These are phyloP conservation scores for Leucosporidium creatinivorum DNA, from an alignment of 768 basidiomycete species.

Conservation along the genomic window DNA sequence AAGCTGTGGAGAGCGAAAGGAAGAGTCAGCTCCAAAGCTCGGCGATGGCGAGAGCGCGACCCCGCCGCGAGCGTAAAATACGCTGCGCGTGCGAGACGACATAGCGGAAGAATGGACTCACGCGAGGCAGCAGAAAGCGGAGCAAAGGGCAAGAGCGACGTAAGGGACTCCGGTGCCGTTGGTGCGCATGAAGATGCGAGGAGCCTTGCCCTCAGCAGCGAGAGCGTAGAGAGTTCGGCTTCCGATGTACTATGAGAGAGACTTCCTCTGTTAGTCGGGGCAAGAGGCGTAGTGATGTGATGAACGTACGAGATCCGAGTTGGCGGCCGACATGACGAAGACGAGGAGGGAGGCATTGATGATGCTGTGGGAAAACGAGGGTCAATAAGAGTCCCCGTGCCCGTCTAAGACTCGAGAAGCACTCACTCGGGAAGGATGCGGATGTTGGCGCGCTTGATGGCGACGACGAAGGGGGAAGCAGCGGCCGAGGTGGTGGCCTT, in stretches of 20 bases:
- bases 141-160: constrained; percentile 38
- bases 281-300: no score
- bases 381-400: neutral
- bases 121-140: constrained; percentile 39
- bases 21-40: no score
- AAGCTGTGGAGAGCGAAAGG: constrained; percentile 17
- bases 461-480: constrained; percentile 44
- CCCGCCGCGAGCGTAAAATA: no score
- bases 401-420: neutral
- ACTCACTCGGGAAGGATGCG: neutral
- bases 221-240: constrained; percentile 44
- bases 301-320: constrained; percentile 1
- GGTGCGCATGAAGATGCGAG: constrained; percentile 41
- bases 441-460: constrained; percentile 42
- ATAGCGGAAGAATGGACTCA: neutral
- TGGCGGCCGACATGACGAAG: constrained; percentile 36
- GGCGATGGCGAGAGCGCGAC: no score
- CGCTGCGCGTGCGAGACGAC: neutral
- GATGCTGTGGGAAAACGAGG: constrained; percentile 40
- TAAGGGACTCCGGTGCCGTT: constrained; percentile 41
- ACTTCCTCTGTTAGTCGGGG: no score
- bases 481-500: constrained; percentile 21
- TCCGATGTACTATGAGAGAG: constrained; percentile 37
- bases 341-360: constrained; percentile 43
- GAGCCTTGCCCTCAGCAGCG: constrained; percentile 41